Percentiles rank a stretch among this genome's conserved stretches.
phyloP scores from a whole-genome alignment of 306 rosid genomes.

The Dryas alaskensis region DNA sequence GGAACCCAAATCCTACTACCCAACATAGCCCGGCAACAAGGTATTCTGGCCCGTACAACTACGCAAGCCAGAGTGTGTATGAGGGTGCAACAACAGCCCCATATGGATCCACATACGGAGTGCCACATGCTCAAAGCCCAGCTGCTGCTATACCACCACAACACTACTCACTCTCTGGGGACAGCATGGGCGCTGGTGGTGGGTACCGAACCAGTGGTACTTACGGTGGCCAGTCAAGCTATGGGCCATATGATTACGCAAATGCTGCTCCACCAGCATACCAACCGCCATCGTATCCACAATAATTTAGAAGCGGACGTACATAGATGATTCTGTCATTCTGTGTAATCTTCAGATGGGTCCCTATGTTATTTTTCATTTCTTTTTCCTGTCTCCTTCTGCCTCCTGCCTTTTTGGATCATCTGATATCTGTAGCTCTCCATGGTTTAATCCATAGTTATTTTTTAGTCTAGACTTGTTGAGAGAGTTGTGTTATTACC shows the following conservation, averaged over 20 bases:
- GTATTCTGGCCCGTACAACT: conserved; percentile 50
- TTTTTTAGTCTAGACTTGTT: background rate
- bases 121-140: conserved; percentile 53
- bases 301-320: conserved; percentile 33
- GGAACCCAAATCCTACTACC: conserved; percentile 53
- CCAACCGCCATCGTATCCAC: conserved; percentile 48
- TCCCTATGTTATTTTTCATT: background rate
- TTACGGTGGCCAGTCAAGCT: conserved; percentile 58
- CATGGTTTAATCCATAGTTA: background rate
- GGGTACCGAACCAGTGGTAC: conserved; percentile 43
- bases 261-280: conserved; percentile 46
- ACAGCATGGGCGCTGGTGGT: conserved; percentile 40
- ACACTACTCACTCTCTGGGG: conserved; percentile 58
- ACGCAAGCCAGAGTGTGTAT: conserved; percentile 48
- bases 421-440: too few relatives aligned
- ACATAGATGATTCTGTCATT: conserved; percentile 11
- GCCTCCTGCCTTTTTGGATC: too few relatives aligned
- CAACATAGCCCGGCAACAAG: conserved; percentile 60
- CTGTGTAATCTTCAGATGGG: background rate
- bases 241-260: conserved; percentile 49
- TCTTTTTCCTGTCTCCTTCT: too few relatives aligned
- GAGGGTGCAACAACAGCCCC: conserved; percentile 47
- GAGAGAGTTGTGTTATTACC: background rate
- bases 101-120: conserved; percentile 52
- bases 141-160: conserved; percentile 49